Evolutionary conservation across 208 protist genomes (phyloP), one percentile per base, ranked within the genome.

Genomic region (Leishmania major): DNA sequence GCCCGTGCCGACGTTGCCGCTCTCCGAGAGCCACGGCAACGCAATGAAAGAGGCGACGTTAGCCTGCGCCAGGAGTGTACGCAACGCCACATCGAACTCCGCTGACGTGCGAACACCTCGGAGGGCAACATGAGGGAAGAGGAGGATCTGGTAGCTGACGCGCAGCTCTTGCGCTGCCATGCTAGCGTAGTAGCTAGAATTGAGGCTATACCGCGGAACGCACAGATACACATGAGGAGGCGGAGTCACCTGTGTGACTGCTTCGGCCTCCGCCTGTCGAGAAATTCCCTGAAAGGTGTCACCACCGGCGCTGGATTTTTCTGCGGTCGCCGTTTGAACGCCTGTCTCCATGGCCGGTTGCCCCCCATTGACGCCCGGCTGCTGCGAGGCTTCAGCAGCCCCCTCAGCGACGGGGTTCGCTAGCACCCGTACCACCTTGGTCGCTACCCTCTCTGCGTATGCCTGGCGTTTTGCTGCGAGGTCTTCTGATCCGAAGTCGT

Each of bases 21-120:
- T 37, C 28, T 80, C 31, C 31, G 47, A 80, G 35, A 81, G 10
- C 55, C 51, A 72, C 40, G 76, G 77, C 6, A 85, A 35, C 2
- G 55, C 81, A 43, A 85, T 77, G 53, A 77, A 85, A 10, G 81
- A 71, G 22, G 81, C 77, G 7, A 85, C 60, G 60, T 78, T 78
- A 19, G 81, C 81, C 22, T 74, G 66, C 10, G 71, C 49, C 7
- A 81, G 25, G 45, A 85, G 67, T 6, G 45, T 43, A 17, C 77
- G 75, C 57, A 85, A 62, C 1, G 28, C 55, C 1, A 57, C 71
- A n/a, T 85, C 81, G 17, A 85, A 85, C 70, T 81, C 59, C 13
- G 25, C 67, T n/a, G 60, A 2, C 8, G 62, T 75, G 17, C 69
- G 37, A 37, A 43, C 71, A 5, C 53, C 47, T 22, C 77, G 81